Evolutionary conservation across 2,329 filamentous ascomycete species (phyloP).

Genomic region (Fusarium domesticum): DNA sequence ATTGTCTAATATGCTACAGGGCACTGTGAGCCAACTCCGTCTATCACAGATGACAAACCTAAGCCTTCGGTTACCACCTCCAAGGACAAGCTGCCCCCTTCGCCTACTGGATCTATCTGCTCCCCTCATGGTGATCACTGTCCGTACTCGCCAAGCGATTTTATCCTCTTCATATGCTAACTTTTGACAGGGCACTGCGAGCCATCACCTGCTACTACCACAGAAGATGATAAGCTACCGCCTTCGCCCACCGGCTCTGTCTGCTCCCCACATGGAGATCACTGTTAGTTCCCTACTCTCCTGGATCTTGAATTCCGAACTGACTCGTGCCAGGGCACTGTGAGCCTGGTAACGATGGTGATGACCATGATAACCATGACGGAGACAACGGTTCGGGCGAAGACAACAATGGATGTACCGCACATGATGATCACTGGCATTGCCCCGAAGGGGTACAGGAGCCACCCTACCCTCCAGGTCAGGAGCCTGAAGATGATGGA

Average conservation of each 20-base stretch:
- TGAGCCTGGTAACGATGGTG: neutral
- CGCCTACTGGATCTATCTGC: neutral
- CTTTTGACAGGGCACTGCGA: neutral
- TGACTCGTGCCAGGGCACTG: neutral
- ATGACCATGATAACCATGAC: neutral
- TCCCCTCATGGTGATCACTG: conserved; percentile 2
- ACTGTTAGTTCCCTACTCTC: neutral
- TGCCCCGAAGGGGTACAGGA: conserved; percentile 19
- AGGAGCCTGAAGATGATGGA: neutral
- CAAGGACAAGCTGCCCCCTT: neutral
- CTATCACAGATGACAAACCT: too few species aligned
- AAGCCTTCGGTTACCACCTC: too few species aligned
- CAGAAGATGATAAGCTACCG: neutral
- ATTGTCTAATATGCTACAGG: conserved; percentile 2
- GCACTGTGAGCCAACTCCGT: conserved; percentile 11
- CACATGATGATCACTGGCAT: conserved; percentile 14
- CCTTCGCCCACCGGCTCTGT: neutral
- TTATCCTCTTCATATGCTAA: too few species aligned
- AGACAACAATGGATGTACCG: conserved; percentile 5
- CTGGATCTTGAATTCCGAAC: neutral
- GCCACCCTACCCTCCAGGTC: conserved; percentile 1
- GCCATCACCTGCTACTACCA: neutral
- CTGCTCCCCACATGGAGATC: conserved; percentile 10
- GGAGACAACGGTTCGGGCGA: neutral
- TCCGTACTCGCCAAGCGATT: neutral